Evolutionary conservation across 495 filamentous ascomycete genomes (phyloP), one percentile per base, ranked within the genome.

Genomic region (Wilcoxina mikolae): DNA sequence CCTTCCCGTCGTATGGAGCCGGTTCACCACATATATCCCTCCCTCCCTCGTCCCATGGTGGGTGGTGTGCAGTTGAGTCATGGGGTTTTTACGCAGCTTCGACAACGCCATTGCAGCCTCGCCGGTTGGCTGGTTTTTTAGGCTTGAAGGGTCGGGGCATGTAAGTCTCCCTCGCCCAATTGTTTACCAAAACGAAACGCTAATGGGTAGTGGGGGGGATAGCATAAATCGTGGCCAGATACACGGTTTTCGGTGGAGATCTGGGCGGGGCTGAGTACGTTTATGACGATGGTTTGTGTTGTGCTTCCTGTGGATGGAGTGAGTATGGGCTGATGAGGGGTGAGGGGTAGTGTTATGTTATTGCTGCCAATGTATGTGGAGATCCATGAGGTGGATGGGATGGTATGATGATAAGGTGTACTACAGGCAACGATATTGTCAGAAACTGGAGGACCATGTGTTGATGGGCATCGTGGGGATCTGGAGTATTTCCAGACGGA

Each of bases 391-490:
- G n/a, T n/a, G n/a, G n/a, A n/a, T n/a, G n/a, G n/a, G n/a, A n/a
- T 39, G 15, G 20, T 39, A 12, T 15, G 20, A 15, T 39, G 12
- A 12, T 18, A 12, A 18, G 20, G 35, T 39, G 35, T 24, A 18
- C 22, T 24, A 12, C 12, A 55, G 24, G 53, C 53, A 2, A 15
- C 44, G 3, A 73, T 78, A 7, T 66, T 77, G 12, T 66, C 73
- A 0, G 67, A 76, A 39, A 73, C 69, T 18, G 82, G 84, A 31
- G 83, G 83, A 18, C 81, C 79, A 15, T 87, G 84, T 59, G 73
- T 82, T 5, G 68, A 66, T 7, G 69, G 72, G 26, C 74, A 76
- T 24, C 54, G 71, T 43, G 85, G 78, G 65, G 66, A 73, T 17
- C 68, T 1, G 2, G 43, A 46, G 17, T 46, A 46, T 46, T 46